These are phyloP conservation scores for Santalum album DNA, from an alignment of 164 flowering plant species.

Conservation along the genomic window DNA sequence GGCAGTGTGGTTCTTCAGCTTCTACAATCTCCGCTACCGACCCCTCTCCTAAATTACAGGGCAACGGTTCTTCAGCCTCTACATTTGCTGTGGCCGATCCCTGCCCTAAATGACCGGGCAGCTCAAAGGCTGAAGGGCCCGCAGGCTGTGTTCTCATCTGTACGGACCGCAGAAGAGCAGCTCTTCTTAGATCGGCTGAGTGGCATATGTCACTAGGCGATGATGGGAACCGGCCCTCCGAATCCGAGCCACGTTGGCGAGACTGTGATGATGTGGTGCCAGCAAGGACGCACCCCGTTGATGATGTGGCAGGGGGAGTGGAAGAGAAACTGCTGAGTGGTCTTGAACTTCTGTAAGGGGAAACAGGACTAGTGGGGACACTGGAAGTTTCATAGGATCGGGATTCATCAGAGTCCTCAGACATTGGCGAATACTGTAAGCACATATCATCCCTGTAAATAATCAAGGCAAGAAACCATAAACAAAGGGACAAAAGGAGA, in stretches of 20 bases:
- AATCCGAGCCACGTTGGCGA: constrained; percentile 73
- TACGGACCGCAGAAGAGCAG: constrained; percentile 86
- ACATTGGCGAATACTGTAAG: constrained; percentile 86
- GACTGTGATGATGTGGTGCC: constrained; percentile 38
- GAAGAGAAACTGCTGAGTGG: constrained; percentile 26
- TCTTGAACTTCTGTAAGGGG: constrained; percentile 68
- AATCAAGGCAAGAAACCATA: neutral
- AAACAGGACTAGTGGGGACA: constrained; percentile 67
- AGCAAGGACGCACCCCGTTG: constrained; percentile 20
- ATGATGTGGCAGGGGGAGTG: constrained; percentile 19
- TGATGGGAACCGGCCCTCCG: constrained; percentile 88
- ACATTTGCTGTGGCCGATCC: constrained; percentile 35
- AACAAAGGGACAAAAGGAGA: neutral
- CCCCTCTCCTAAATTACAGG: constrained; percentile 33
- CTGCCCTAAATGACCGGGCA: constrained; percentile 26
- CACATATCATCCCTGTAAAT: constrained; percentile 69
- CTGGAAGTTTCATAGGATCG: constrained; percentile 53
- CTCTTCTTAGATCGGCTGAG: constrained; percentile 87
- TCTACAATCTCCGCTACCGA: constrained; percentile 37
- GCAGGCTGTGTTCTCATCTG: constrained; percentile 82
- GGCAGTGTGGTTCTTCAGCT: constrained; percentile 40
- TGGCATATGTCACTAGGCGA: constrained; percentile 99
- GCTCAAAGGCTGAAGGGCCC: constrained; percentile 38
- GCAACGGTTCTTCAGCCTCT: constrained; percentile 44
- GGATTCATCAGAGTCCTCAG: constrained; percentile 84